A percentile compares a stretch with the other conserved stretches of the same genome.
Evolutionary conservation across 352 stramenopile genomes (phyloP).

Genomic region (Phytophthora syringae): DNA sequence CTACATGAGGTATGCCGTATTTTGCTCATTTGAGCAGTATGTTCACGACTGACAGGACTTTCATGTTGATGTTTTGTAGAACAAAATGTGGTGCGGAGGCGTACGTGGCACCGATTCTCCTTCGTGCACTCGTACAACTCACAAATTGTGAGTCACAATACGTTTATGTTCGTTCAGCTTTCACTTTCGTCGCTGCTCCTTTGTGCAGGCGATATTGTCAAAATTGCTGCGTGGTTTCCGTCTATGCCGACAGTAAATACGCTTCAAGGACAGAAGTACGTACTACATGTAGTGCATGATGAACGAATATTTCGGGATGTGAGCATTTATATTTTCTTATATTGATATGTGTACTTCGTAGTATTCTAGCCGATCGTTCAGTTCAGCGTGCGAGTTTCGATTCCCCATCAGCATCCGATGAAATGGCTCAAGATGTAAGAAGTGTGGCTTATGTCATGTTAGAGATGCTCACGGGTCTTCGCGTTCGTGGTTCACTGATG

Average conservation of each 20-base stretch:
- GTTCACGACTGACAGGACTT: background rate
- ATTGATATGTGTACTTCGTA: background rate
- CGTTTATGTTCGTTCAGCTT: conserved; percentile 31
- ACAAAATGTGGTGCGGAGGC: conserved; percentile 38
- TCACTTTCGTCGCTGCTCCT: conserved; percentile 55
- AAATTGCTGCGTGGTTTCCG: conserved; percentile 55
- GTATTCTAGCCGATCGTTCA: conserved; percentile 41
- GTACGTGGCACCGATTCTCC: conserved; percentile 32
- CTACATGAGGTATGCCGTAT: conserved; percentile 42
- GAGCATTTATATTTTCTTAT: background rate
- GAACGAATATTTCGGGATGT: too few species aligned
- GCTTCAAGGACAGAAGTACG: conserved; percentile 32
- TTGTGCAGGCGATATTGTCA: conserved; percentile 32
- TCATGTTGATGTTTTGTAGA: conserved; percentile 13
- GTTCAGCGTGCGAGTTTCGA: conserved; percentile 37
- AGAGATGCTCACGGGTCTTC: conserved; percentile 65
- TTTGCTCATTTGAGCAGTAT: background rate
- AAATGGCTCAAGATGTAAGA: conserved; percentile 44
- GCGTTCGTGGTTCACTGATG: conserved; percentile 40
- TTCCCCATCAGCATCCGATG: conserved; percentile 12
- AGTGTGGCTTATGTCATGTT: conserved; percentile 66
- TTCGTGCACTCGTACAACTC: too few species aligned
- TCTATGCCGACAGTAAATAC: conserved; percentile 23
- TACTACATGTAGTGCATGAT: too few species aligned
- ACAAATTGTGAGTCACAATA: too few species aligned